Evolutionary conservation across 139 green algal genomes (phyloP).

Genomic region (Coelastrella sp.): DNA sequence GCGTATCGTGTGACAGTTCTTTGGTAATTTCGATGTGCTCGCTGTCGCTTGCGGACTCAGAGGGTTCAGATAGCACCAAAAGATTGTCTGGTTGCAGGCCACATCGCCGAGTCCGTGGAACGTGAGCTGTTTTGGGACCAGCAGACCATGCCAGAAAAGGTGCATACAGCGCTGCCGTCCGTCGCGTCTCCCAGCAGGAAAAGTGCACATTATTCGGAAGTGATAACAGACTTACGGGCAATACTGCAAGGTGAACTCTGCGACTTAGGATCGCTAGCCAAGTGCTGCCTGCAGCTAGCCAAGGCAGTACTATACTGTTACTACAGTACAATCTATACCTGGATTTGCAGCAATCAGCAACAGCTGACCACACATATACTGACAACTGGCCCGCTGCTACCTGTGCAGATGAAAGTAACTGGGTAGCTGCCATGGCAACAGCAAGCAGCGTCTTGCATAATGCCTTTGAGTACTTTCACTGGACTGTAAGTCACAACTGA

Average conservation of each 20-base stretch:
- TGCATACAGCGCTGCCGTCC: background rate
- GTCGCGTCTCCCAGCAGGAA: background rate
- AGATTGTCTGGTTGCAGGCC: too few species aligned
- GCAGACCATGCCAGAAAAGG: constrained; percentile 10
- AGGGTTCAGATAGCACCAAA: too few species aligned
- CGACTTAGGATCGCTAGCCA: background rate
- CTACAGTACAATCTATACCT: background rate
- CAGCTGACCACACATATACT: background rate
- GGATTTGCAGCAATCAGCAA: background rate
- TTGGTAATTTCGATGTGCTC: background rate
- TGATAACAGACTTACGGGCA: background rate
- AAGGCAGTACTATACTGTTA: background rate
- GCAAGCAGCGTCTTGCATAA: constrained; percentile 64
- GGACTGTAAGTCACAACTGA: constrained; percentile 54
- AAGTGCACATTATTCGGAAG: background rate
- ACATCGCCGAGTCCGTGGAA: background rate
- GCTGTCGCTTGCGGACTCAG: too few species aligned
- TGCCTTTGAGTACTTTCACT: constrained; percentile 69
- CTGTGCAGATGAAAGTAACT: constrained; percentile 57
- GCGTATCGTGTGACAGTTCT: background rate
- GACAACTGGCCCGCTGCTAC: background rate
- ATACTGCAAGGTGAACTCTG: constrained; percentile 31
- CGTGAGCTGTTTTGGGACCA: background rate
- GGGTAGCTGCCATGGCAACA: constrained; percentile 67
- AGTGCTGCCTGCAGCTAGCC: background rate